Evolutionary conservation across 163 green algal genomes (phyloP).

Genomic region (Prototheca cutis): DNA sequence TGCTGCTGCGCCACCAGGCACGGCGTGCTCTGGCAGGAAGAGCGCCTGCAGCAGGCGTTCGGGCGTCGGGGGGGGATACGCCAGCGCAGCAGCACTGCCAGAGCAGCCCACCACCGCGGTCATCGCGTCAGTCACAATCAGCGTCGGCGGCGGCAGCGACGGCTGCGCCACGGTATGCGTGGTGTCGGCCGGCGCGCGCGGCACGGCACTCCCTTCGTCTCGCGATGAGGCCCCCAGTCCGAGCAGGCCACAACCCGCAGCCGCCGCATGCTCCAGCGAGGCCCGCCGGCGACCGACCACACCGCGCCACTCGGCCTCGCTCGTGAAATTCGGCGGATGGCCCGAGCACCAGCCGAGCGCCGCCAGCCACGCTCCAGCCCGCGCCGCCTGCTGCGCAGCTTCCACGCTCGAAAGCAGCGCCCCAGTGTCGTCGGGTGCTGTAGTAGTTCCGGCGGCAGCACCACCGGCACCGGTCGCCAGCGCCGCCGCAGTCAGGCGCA

Average conservation of each 20-base stretch:
- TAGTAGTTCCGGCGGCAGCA: slow-evolving; percentile 6
- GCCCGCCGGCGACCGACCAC: background rate
- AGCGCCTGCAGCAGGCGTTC: slow-evolving; percentile 1
- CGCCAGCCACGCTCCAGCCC: background rate
- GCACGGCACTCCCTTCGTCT: no score
- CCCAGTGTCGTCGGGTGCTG: background rate
- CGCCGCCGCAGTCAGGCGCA: background rate
- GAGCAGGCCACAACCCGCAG: no score
- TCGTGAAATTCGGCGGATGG: background rate
- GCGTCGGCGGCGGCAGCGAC: no score
- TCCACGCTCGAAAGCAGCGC: no score
- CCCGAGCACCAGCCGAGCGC: background rate
- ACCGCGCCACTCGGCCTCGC: background rate
- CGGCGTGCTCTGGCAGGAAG: slow-evolving; percentile 15
- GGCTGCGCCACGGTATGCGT: no score
- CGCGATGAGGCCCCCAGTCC: no score
- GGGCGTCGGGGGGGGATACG: slow-evolving; percentile 1
- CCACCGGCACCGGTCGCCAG: background rate
- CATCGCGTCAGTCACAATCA: no score
- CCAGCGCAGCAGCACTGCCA: background rate
- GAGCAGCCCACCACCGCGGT: background rate
- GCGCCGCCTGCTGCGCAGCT: background rate
- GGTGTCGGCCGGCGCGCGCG: no score
- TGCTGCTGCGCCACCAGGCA: no score
- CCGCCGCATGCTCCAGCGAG: no score